phyloP scores from a whole-genome alignment of 225 moss, liverwort and hornwort genomes.

The Bryoerythrophyllum caledonicum region DNA sequence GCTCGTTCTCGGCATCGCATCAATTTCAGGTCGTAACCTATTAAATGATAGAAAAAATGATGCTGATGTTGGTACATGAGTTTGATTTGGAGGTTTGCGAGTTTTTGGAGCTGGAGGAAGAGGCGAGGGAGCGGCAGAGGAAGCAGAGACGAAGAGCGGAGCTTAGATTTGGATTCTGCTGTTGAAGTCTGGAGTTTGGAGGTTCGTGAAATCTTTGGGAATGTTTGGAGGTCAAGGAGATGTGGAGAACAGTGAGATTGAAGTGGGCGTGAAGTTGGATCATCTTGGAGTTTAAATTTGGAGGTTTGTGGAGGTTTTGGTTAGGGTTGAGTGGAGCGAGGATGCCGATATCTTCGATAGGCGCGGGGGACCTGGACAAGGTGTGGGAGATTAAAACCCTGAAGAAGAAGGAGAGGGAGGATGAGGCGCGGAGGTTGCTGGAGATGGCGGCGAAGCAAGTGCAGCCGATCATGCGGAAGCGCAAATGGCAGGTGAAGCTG shows the following conservation, averaged over 20 bases:
- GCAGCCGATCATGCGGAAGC: conserved; percentile 96
- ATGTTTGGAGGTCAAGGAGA: too few species aligned
- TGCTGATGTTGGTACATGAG: not conserved
- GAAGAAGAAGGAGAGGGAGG: conserved; percentile 66
- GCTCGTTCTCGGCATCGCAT: not conserved
- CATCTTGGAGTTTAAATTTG: not conserved
- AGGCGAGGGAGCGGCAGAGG: not conserved
- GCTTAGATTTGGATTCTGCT: not conserved
- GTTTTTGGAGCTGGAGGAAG: not conserved
- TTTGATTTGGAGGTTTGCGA: not conserved
- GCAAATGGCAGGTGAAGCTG: conserved; percentile 92
- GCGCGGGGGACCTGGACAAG: conserved; percentile 74
- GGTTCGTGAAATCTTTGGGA: not conserved
- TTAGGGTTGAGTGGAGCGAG: not conserved
- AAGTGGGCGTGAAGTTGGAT: not conserved
- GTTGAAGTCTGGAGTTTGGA: not conserved
- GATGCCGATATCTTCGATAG: conserved; percentile 86
- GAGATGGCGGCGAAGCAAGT: conserved; percentile 98
- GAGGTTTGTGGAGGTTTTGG: too few species aligned
- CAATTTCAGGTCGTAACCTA: not conserved
- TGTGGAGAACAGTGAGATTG: too few species aligned
- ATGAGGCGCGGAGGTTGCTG: conserved; percentile 79
- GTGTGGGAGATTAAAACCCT: conserved; percentile 95
- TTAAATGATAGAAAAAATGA: not conserved
- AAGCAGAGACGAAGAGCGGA: not conserved